These are phyloP conservation scores for Podila epicladia DNA, from an alignment of 192 early-diverging fungal genomes.

Conservation along the genomic window DNA sequence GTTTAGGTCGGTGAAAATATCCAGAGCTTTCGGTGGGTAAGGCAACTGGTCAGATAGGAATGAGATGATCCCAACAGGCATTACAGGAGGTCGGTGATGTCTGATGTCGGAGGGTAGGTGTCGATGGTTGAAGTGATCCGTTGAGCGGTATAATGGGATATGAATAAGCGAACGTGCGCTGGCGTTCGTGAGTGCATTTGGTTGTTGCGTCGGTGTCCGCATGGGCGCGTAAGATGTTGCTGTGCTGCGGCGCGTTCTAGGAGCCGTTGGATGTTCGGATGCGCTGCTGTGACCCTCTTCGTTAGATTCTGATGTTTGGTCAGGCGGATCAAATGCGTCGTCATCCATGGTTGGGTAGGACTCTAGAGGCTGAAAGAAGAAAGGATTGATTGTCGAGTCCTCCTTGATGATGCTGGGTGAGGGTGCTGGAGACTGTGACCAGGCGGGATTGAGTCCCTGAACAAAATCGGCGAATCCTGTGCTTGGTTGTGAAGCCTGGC, in stretches of 20 bases:
- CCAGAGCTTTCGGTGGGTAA: constrained; percentile 55
- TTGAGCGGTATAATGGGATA: constrained; percentile 59
- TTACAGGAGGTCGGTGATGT: constrained; percentile 33
- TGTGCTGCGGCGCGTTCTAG: constrained; percentile 1
- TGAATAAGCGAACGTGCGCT: constrained; percentile 64
- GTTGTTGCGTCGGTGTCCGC: constrained; percentile 16
- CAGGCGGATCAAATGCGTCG: constrained; percentile 64
- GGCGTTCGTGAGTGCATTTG: constrained; percentile 48
- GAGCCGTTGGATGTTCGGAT: constrained; percentile 16
- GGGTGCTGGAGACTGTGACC: constrained; percentile 66
- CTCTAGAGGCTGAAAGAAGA: constrained; percentile 55
- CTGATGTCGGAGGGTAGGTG: constrained; percentile 36
- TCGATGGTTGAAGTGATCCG: constrained; percentile 47
- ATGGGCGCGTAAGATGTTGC: background rate
- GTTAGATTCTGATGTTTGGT: constrained; percentile 41
- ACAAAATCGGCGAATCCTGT: constrained; percentile 62
- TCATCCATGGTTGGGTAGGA: constrained; percentile 62
- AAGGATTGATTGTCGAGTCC: constrained; percentile 65
- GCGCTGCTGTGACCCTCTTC: constrained; percentile 24
- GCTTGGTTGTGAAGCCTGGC: constrained; percentile 7
- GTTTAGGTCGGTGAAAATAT: constrained; percentile 44
- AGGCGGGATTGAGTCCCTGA: constrained; percentile 63
- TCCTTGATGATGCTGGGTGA: constrained; percentile 57
- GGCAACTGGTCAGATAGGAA: constrained; percentile 63
- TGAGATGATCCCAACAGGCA: constrained; percentile 63